Evolutionary conservation across 2,329 filamentous ascomycete species (phyloP), one percentile per base, ranked within the genome.

Genomic region (Chaetomiaceae sp.): DNA sequence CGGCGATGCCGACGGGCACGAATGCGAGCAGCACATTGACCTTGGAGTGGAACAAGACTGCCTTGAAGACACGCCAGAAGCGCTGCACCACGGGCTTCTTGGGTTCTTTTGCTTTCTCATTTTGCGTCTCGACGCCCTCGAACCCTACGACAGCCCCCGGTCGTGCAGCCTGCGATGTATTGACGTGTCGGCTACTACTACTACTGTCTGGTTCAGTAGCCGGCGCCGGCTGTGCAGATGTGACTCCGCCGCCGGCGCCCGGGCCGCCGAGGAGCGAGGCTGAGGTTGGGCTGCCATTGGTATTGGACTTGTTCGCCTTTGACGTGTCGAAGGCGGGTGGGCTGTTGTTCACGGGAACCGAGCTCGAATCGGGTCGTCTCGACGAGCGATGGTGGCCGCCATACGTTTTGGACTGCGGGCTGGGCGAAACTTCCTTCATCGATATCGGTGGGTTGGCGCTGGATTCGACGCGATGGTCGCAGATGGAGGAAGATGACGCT

Each of bases 1-100:
- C 73, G 49, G 74, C 74, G 58, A 93, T 90, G 57, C 86, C 87
- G 43, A 86, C 73, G 7, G 86, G 87, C 24, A 91, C 86, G 60
- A 89, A 89, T 45, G 90, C 67, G 52, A 91, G 71, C 55, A 91
- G 70, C 45, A 88, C 58, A 62, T 93, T 91, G 69, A 91, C 71
- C 78, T 83, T 88, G 70, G 82, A 88, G 62, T 86, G 79, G 35
- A 81, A 75, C 52, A 90, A 58, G 59, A 81, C 79, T 62, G 69
- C 74, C 73, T 72, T 74, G 54, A 73, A 66, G 62, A 82, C 78
- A 60, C 70, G 66, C 53, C 69, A 67, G 42, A 68, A 66, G 51
- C 66, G 62, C 48, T 55, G 58, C 45, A 56, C 50, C 42, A 65
- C 55, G 44, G 57, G 39, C 19, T 47, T 50, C 47, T 62, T 64